These are phyloP conservation scores for Jamesozyma piceae DNA, from an alignment of 805 yeast species.

Conservation along the genomic window DNA sequence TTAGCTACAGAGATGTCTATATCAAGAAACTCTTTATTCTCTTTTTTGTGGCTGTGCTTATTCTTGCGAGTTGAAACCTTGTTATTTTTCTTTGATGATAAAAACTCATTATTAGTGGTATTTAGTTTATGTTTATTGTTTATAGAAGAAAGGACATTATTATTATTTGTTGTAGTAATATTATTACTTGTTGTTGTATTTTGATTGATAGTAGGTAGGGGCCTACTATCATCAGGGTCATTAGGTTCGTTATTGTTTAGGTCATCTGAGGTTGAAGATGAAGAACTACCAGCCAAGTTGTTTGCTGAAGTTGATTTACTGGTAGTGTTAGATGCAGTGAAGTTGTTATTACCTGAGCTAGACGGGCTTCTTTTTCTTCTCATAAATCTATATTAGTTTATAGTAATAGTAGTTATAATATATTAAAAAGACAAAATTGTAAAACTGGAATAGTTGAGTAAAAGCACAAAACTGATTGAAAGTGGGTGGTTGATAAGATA, in stretches of 20 bases:
- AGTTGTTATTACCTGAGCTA: constrained; percentile 16
- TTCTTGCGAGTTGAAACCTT: too few relatives aligned
- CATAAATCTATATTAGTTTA: constrained; percentile 3
- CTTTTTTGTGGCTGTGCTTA: neutral
- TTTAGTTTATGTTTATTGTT: constrained; percentile 3
- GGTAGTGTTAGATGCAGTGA: constrained; percentile 10
- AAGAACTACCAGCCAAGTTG: neutral
- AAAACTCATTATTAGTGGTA: neutral
- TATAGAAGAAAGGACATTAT: neutral
- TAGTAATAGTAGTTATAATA: too few relatives aligned
- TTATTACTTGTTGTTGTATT: constrained; percentile 5
- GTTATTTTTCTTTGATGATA: neutral
- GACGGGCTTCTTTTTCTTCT: constrained; percentile 29
- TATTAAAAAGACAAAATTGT: neutral
- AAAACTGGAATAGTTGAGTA: neutral
- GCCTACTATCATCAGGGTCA: constrained; percentile 42
- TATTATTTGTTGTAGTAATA: constrained; percentile 3
- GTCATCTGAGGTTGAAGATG: constrained; percentile 29
- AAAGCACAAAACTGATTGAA: too few relatives aligned
- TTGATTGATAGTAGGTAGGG: constrained; percentile 30
- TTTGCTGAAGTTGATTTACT: constrained; percentile 7
- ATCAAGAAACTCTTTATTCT: constrained; percentile 18
- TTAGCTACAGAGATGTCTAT: constrained; percentile 30
- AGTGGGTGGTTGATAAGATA: too few relatives aligned
- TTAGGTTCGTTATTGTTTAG: constrained; percentile 32